Base-by-base conservation (phyloP, 768 basidiomycete genomes). In the Neoboletus brunneissimus region DNA sequence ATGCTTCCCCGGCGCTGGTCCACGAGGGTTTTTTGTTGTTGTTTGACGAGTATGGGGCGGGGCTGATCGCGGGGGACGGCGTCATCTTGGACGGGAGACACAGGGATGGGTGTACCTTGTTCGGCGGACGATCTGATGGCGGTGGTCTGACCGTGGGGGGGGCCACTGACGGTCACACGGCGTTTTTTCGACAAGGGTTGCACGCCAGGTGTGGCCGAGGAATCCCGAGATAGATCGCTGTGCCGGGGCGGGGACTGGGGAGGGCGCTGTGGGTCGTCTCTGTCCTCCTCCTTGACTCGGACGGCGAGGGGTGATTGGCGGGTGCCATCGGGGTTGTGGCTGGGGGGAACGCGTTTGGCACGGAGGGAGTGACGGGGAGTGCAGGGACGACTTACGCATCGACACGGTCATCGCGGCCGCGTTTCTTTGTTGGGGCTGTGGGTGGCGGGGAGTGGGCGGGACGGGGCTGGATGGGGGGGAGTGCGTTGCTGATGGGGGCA, bases 21-120 rank as follows among this genome's bases (percentile, higher is more conserved):
- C 53, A 85, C 83, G 54, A 86, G 73, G 46, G 83, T 80, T 70
- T 88, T 85, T 70, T 87, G 89, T 62, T 85, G 84, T 68, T 86
- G 86, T 64, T 88, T 89, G 48, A 83, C 71, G 56, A 85, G 76
- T 75, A 81, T 81, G 20, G 84, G 81, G 66, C 85, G 60, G 7
- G 50, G 44, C 20, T 60, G 59, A 35, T 61, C 53, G 53, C 59
- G 78, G 42, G 85, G 79, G 32, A 71, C 65, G 1, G 82, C 77
- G 61, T 87, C 83, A 68, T 88, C 85, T 54, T 75, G 75, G 59
- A 84, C 74, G 37, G 81, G 85, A 0, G 87, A 87, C 34, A 87
- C 81, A 53, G 86, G 80, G 15, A 83, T 78, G 29, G 83, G 80
- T 48, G 75, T 70, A 48, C 75, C 67, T 53, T 78, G 79, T 61